Conservation (phyloP, 345 rosid species). For the Syzygium jambos region DNA sequence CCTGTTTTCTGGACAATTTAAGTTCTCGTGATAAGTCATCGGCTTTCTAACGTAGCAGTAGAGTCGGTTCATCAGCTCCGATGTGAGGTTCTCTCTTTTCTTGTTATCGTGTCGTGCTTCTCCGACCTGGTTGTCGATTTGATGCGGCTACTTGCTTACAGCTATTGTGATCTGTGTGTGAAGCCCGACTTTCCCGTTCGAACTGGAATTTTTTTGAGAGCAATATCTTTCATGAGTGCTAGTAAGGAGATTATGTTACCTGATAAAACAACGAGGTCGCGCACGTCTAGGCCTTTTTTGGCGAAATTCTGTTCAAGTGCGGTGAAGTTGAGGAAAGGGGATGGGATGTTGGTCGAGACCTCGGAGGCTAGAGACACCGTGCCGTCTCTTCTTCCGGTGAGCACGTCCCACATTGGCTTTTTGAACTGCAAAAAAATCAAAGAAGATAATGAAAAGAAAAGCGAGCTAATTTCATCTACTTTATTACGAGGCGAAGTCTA, state of each 20-base stretch:
- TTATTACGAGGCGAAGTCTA: neutral
- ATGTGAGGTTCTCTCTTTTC: neutral
- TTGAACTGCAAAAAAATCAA: conserved; percentile 11
- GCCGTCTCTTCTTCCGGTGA: conserved; percentile 42
- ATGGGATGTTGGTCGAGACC: conserved; percentile 16
- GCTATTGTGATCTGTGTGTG: neutral
- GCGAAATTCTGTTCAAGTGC: conserved; percentile 18
- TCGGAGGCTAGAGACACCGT: conserved; percentile 16
- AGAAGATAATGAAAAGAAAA: neutral
- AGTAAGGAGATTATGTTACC: conserved; percentile 9
- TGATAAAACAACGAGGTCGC: conserved; percentile 38
- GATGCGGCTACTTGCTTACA: neutral
- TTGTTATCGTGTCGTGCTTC: neutral
- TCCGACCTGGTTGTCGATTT: neutral
- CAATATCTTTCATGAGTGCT: neutral
- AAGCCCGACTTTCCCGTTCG: neutral
- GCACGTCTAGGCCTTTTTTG: conserved; percentile 23
- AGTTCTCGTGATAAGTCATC: neutral
- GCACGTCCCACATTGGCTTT: conserved; percentile 30
- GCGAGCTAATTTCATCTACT: no score
- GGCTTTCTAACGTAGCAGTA: neutral
- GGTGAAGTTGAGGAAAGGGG: conserved; percentile 19
- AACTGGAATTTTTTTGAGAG: neutral
- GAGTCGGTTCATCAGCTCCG: neutral
- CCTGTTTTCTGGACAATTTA: neutral